Conservation (phyloP, 1,284 basidiomycete species). For the Apiotrichum sp. region DNA sequence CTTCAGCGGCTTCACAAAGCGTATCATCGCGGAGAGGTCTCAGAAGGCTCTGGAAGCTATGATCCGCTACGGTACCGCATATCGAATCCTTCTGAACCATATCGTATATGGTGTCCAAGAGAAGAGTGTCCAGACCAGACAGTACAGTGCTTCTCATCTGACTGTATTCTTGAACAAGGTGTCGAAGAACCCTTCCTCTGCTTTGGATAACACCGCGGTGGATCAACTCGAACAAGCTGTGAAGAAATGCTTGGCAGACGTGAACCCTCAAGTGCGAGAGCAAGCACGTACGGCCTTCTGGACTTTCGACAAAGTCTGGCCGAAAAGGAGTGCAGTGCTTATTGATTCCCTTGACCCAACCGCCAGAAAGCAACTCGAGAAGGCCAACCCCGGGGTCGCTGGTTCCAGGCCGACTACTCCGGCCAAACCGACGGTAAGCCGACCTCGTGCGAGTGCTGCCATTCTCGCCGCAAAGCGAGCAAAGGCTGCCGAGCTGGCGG, state of each 20-base stretch:
- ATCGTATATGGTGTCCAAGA: constrained; percentile 70
- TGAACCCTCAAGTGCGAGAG: constrained; percentile 73
- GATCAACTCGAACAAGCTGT: constrained; percentile 67
- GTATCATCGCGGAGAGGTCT: constrained; percentile 79
- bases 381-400: constrained; percentile 56
- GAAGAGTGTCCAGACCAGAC: constrained; percentile 75
- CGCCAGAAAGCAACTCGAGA: constrained; percentile 78
- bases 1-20: constrained; percentile 76
- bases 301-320: constrained; percentile 72
- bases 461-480: constrained; percentile 38
- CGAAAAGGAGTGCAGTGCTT: constrained; percentile 59
- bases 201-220: constrained; percentile 56
- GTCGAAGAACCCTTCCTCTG: constrained; percentile 57
- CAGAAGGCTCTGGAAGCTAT: constrained; percentile 67
- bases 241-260: constrained; percentile 66
- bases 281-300: constrained; percentile 70
- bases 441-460: constrained; percentile 16
- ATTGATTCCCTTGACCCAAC: constrained; percentile 63
- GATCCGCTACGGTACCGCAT: constrained; percentile 63
- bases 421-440: neutral
- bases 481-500: constrained; percentile 32
- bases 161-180: constrained; percentile 68
- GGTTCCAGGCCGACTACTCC: neutral
- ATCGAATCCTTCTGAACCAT: constrained; percentile 64
- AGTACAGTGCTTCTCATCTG: constrained; percentile 60